phyloP scores from a whole-genome alignment of 768 basidiomycete species.

The Lenzites betulinus region DNA sequence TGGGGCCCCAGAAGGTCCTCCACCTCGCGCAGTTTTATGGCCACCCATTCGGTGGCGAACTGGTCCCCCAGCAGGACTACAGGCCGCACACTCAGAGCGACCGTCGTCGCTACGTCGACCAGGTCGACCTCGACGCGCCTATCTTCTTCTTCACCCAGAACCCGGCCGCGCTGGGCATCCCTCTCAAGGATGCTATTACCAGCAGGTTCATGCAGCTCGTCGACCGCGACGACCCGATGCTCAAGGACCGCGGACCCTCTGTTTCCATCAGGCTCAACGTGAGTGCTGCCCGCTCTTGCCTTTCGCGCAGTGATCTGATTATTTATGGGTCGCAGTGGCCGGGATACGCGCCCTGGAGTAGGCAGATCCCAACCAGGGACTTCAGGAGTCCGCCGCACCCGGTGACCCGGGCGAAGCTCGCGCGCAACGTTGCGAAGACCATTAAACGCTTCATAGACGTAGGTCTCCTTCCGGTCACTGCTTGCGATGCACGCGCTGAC shows the following conservation, averaged over 20 bases:
- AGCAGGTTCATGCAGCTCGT: constrained; percentile 56
- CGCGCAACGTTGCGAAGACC: constrained; percentile 79
- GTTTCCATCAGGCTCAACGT: constrained; percentile 81
- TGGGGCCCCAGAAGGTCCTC: constrained; percentile 3
- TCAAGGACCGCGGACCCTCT: constrained; percentile 72
- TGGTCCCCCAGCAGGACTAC: constrained; percentile 73
- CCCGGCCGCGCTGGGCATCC: constrained; percentile 61
- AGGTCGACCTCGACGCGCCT: constrained; percentile 62
- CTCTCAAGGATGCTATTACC: constrained; percentile 63
- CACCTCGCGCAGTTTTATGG: constrained; percentile 15
- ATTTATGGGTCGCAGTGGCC: constrained; percentile 58
- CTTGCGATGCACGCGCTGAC: background rate
- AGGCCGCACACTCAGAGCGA: constrained; percentile 78
- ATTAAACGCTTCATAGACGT: constrained; percentile 69
- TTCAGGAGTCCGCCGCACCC: constrained; percentile 77
- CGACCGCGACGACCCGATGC: constrained; percentile 66
- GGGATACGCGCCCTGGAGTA: constrained; percentile 74
- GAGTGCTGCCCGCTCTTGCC: constrained; percentile 22
- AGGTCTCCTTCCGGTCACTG: constrained; percentile 23
- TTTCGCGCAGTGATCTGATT: constrained; percentile 9
- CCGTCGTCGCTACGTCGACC: constrained; percentile 73
- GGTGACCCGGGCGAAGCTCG: constrained; percentile 74
- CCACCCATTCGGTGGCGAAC: constrained; percentile 16
- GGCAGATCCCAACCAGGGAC: constrained; percentile 82
- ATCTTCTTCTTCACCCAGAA: constrained; percentile 61